Conservation (phyloP, 257 asterid genomes). For the Capsicum chinense region DNA sequence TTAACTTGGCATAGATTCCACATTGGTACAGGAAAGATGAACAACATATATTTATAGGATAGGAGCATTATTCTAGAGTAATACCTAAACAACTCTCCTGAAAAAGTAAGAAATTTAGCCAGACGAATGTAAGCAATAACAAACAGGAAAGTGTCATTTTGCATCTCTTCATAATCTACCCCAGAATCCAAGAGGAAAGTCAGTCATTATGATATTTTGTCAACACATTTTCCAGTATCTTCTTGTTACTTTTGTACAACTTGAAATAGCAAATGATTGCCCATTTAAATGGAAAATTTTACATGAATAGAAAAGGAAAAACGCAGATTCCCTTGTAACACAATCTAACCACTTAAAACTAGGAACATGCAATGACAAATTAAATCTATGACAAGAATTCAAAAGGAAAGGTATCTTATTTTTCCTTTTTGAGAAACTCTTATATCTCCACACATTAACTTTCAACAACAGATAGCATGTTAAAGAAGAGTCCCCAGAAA, state of each 20-base stretch:
- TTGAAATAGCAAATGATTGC: background rate
- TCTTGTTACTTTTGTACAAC: background rate
- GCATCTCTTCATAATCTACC: background rate
- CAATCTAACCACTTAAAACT: background rate
- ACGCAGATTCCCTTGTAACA: background rate
- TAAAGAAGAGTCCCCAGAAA: background rate
- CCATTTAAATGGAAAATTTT: background rate
- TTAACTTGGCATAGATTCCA: no score
- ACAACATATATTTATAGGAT: background rate
- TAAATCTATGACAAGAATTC: background rate
- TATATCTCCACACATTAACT: background rate
- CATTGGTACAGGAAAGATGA: background rate
- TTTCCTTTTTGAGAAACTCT: background rate
- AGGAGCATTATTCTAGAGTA: background rate
- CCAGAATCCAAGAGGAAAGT: background rate
- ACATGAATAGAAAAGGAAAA: background rate
- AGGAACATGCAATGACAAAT: background rate
- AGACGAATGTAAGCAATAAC: background rate
- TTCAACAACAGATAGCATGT: background rate
- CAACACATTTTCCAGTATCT: background rate
- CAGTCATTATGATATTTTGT: background rate
- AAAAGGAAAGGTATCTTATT: constrained; percentile 8
- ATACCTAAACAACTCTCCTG: background rate
- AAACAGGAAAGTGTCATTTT: background rate
- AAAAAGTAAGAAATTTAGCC: background rate